Evolutionary conservation across 306 rosid genomes (phyloP), one percentile per base, ranked within the genome.

Genomic region (Vicia sativa): DNA sequence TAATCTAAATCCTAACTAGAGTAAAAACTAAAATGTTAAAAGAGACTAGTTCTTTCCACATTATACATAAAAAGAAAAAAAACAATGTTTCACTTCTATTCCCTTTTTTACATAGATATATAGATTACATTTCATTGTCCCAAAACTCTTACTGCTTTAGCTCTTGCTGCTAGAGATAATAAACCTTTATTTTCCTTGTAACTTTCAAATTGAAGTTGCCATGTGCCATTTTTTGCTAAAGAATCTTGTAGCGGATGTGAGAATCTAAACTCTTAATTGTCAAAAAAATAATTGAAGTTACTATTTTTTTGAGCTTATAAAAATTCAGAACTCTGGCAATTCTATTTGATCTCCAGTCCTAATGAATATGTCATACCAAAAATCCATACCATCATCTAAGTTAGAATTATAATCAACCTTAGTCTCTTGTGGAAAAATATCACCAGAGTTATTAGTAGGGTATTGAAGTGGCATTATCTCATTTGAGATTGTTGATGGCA

Each of bases 311-410:
- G 48, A 43, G 14, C 48, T 12, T 43, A 9, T 35, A 54, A 35
- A 76, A 58, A 2, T 66, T 86, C 78, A 93, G 71, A 85, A 83
- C 31, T 80, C 85, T 39, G 87, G 86, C 57, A 86, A 64, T 44
- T 85, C 85, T 4, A 72, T 70, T 44, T 86, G 60, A 10, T 84
- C 93, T 26, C 68, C 85, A 6, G 93, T 73, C 77, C 66, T 83
- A 48, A 81, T 60, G 76, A 90, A 85, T 49, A 93, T 68, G 34
- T 84, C 83, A 67, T 77, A 90, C 98, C 98, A 93, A 73, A 93
- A 93, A 34, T 86, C 91, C 96, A 88, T 86, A 70, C 78, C 84
- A 4, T 93, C 90, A 6, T 80, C 88, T 15, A 76, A 44, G 61
- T 44, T 69, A 42, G 79, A 56, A 68, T 61, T 38, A 54, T 45